Evolutionary conservation across 306 rosid species (phyloP).

Genomic region (Trifolium fragiferum): DNA sequence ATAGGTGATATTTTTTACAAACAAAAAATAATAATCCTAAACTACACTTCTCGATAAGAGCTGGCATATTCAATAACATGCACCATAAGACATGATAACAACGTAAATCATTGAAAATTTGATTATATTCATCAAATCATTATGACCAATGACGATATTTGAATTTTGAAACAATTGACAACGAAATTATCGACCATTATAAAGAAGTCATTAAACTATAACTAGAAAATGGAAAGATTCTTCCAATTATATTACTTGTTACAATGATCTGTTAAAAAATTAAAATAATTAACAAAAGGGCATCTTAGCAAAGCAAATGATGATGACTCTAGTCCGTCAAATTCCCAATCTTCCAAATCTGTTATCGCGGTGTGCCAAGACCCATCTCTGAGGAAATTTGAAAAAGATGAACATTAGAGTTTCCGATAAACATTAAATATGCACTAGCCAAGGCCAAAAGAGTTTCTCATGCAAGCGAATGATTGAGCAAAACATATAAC

Average conservation of each 20-base stretch:
- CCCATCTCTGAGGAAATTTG: constrained; percentile 66
- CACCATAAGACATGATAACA: neutral
- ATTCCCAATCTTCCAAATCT: constrained; percentile 44
- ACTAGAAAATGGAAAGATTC: constrained; percentile 46
- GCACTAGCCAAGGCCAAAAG: neutral
- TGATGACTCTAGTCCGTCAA: constrained; percentile 42
- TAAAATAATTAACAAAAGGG: constrained; percentile 37
- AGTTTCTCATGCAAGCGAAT: constrained; percentile 16
- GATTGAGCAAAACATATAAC: constrained; percentile 7
- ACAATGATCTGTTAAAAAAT: constrained; percentile 39
- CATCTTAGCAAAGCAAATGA: constrained; percentile 29
- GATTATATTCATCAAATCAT: constrained; percentile 16
- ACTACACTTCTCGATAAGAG: neutral
- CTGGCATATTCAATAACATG: constrained; percentile 18
- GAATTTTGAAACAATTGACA: constrained; percentile 27
- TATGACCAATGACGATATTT: neutral
- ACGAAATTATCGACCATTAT: constrained; percentile 27
- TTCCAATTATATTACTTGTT: constrained; percentile 40
- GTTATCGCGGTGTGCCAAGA: constrained; percentile 77
- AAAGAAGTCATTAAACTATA: constrained; percentile 38
- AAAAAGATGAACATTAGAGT: constrained; percentile 16
- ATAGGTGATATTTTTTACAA: too few relatives aligned
- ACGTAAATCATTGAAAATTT: neutral
- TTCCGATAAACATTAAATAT: constrained; percentile 17
- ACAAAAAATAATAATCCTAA: too few relatives aligned